These are phyloP conservation scores for Pleurotus tuber-regium DNA, from an alignment of 768 basidiomycete species.

Conservation along the genomic window DNA sequence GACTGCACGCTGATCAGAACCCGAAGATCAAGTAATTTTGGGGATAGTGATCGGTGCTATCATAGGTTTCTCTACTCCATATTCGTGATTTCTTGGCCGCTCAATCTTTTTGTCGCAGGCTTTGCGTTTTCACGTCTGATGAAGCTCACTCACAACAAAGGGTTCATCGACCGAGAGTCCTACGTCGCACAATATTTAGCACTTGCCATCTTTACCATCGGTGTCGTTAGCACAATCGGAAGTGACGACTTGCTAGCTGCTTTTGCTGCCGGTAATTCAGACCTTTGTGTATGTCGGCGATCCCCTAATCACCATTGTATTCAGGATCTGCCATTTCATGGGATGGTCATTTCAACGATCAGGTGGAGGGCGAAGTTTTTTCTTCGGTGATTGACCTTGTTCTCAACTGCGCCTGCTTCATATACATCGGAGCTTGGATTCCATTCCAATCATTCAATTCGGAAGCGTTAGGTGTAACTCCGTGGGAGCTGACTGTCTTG, in stretches of 20 bases:
- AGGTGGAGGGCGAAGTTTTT: constrained; percentile 84
- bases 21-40: constrained; percentile 74
- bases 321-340: constrained; percentile 87
- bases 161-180: constrained; percentile 77
- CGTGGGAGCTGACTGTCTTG: constrained; percentile 71
- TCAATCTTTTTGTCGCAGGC: too few relatives aligned
- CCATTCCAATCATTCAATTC: constrained; percentile 60
- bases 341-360: constrained; percentile 83
- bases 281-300: background rate
- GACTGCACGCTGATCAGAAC: constrained; percentile 9
- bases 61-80: too few relatives aligned
- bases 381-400: constrained; percentile 89
- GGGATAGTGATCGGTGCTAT: constrained; percentile 69
- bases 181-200: constrained; percentile 85
- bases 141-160: constrained; percentile 60
- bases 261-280: constrained; percentile 66
- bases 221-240: constrained; percentile 75
- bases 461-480: constrained; percentile 56
- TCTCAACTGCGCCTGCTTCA: constrained; percentile 76
- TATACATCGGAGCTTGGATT: constrained; percentile 88
- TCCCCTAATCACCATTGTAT: constrained; percentile 2
- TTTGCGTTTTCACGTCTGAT: constrained; percentile 69
- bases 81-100: too few relatives aligned
- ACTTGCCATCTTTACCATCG: constrained; percentile 72
- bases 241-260: constrained; percentile 88